Conservation (phyloP, 139 green algal species). For the Ulvella scutata region DNA sequence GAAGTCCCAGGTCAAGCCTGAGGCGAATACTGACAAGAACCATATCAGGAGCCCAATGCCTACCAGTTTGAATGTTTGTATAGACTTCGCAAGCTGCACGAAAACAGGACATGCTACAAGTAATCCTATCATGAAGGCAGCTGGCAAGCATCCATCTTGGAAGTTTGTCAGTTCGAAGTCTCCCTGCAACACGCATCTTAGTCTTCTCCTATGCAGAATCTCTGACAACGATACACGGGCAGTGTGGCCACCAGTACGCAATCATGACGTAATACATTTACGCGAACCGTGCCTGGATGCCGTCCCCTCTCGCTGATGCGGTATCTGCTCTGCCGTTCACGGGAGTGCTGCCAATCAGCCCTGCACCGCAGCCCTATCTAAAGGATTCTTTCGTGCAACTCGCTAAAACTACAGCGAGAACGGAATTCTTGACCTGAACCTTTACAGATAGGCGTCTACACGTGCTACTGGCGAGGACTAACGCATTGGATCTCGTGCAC, state of each 20-base stretch:
- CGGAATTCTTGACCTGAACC: not conserved
- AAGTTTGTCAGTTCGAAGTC: constrained; percentile 70
- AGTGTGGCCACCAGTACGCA: too few species aligned
- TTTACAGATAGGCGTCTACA: not conserved
- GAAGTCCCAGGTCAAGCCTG: constrained; percentile 45
- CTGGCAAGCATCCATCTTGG: constrained; percentile 77
- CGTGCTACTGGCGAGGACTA: not conserved
- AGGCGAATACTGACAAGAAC: constrained; percentile 47
- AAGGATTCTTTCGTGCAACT: not conserved
- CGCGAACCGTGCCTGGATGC: constrained; percentile 36
- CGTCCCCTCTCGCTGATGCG: constrained; percentile 20
- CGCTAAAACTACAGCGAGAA: not conserved
- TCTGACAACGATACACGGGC: not conserved
- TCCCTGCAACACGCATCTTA: constrained; percentile 20
- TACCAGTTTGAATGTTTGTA: constrained; percentile 56
- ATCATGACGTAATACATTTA: not conserved
- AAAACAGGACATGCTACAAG: constrained; percentile 82
- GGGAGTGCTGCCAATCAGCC: constrained; percentile 77
- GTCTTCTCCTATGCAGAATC: not conserved
- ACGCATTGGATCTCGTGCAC: not conserved
- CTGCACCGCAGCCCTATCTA: constrained; percentile 15
- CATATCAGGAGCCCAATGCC: constrained; percentile 72
- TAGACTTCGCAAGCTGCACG: constrained; percentile 32
- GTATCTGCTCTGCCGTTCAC: constrained; percentile 55
- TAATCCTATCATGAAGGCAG: constrained; percentile 88